Percentiles rank a stretch among this genome's conserved stretches.
These are phyloP conservation scores for Monosporozyma solicola DNA, from an alignment of 805 yeast genomes.

Conservation along the genomic window DNA sequence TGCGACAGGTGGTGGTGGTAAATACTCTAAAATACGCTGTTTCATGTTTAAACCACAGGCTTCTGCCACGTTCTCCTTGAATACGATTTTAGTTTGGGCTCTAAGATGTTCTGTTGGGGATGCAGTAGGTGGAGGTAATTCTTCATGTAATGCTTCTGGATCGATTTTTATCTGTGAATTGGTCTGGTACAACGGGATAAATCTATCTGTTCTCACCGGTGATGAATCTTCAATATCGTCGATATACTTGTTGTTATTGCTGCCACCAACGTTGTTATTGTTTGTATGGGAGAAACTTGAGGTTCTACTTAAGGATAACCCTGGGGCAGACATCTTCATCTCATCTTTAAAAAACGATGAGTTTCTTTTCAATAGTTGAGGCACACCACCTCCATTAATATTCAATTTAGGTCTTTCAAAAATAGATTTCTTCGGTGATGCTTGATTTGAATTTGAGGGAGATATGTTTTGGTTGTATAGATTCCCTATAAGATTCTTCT, in stretches of 20 bases:
- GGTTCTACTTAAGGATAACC: constrained; percentile 7
- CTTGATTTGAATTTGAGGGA: not conserved
- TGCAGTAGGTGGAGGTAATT: constrained; percentile 38
- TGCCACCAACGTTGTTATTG: constrained; percentile 1
- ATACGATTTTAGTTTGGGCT: constrained; percentile 38
- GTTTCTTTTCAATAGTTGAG: constrained; percentile 25
- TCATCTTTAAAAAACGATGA: constrained; percentile 28
- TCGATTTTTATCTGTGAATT: constrained; percentile 31
- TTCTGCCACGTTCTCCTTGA: constrained; percentile 78
- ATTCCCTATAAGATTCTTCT: constrained; percentile 2
- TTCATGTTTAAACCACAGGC: constrained; percentile 88
- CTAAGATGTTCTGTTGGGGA: constrained; percentile 37
- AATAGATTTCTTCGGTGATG: not conserved
- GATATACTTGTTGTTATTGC: constrained; percentile 3
- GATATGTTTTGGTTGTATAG: not conserved
- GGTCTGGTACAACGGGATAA: constrained; percentile 49
- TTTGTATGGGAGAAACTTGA: not conserved
- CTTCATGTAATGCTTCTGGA: constrained; percentile 28
- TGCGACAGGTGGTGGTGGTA: constrained; percentile 69
- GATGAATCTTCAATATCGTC: constrained; percentile 3
- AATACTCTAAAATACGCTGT: constrained; percentile 74
- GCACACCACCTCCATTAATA: constrained; percentile 23
- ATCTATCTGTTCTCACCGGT: constrained; percentile 40
- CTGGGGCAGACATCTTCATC: constrained; percentile 2
- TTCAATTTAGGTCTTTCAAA: constrained; percentile 21